Conservation (phyloP, 148 eudicot species). For the Persicaria maculosa region DNA sequence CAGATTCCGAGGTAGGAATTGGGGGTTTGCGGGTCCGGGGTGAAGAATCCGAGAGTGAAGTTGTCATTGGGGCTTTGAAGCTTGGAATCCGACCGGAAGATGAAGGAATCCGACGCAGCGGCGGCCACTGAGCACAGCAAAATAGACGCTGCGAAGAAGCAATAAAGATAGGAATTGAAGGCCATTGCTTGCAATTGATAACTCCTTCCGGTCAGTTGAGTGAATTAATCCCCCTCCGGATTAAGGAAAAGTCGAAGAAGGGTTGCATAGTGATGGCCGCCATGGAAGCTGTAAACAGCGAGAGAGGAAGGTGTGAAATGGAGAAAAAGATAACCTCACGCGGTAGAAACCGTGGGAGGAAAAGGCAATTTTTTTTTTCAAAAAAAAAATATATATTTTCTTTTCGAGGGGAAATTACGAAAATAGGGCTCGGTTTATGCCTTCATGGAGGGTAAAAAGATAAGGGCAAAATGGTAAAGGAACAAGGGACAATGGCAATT, state of each 20-base stretch:
- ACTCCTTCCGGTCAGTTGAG: too few species aligned
- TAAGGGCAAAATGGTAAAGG: background rate
- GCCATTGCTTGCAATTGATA: background rate
- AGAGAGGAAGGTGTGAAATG: background rate
- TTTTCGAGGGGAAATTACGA: background rate
- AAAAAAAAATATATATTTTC: background rate
- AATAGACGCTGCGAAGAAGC: background rate
- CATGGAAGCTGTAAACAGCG: background rate
- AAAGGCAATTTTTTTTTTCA: background rate
- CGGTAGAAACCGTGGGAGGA: background rate
- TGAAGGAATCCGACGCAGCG: background rate
- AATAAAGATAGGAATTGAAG: background rate
- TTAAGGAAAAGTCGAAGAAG: background rate
- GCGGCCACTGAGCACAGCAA: background rate
- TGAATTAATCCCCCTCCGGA: too few species aligned
- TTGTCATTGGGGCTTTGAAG: slow-evolving; percentile 23
- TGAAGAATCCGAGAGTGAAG: slow-evolving; percentile 55
- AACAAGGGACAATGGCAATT: background rate
- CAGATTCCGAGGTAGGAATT: slow-evolving; percentile 53
- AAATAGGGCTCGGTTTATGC: background rate
- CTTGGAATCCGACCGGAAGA: background rate
- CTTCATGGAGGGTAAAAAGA: background rate
- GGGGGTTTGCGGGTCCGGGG: slow-evolving; percentile 21
- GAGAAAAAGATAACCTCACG: background rate
- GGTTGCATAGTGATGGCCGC: background rate